phyloP scores from a whole-genome alignment of 371 early-diverging fungal species.

The Mortierella sp. region DNA sequence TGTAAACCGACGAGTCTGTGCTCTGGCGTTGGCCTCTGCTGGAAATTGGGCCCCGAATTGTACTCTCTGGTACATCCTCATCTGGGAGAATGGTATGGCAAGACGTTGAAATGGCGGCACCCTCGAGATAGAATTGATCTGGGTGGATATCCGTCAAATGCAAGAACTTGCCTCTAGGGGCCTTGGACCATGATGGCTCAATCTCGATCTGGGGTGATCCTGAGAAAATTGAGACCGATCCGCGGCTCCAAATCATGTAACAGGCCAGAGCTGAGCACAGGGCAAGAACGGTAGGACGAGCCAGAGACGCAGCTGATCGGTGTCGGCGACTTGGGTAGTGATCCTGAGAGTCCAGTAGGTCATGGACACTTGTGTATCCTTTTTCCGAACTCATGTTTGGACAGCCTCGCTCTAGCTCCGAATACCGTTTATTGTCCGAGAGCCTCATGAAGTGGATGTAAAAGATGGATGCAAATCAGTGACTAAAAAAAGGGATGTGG shows the following conservation, averaged over 20 bases:
- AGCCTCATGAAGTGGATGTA: no score
- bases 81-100: constrained; percentile 56
- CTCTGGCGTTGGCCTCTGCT: constrained; percentile 22
- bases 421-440: no score
- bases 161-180: constrained; percentile 59
- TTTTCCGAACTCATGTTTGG: background rate
- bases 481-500: background rate
- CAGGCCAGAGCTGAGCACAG: background rate
- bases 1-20: constrained; percentile 22
- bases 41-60: constrained; percentile 11
- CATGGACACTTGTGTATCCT: background rate
- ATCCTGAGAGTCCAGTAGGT: background rate
- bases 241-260: no score
- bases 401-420: background rate
- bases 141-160: constrained; percentile 78
- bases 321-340: background rate
- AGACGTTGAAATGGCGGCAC: constrained; percentile 57
- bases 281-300: background rate
- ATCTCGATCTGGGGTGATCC: background rate
- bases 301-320: background rate
- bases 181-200: background rate
- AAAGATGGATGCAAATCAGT: no score
- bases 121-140: constrained; percentile 57
- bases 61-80: background rate
- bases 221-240: no score